Evolutionary conservation across 768 basidiomycete genomes (phyloP).

Genomic region (Terana coerulea): DNA sequence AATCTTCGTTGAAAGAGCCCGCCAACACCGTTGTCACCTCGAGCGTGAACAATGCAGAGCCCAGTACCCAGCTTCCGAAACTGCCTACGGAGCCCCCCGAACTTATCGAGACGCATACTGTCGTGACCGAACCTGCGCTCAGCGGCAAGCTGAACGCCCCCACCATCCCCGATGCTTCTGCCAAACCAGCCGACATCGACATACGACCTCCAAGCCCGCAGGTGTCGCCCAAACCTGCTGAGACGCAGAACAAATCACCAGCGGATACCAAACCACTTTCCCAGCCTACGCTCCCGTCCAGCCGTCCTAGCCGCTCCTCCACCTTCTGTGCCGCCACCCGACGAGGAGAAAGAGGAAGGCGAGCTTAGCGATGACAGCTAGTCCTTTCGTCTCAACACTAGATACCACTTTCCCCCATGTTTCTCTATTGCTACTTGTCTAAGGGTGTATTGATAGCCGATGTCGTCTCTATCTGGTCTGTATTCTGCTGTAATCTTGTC

Average conservation of each 20-base stretch:
- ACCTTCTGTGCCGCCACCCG: conserved; percentile 1
- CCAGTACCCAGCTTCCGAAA: neutral
- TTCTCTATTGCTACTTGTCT: too few species aligned
- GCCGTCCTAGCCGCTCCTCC: neutral
- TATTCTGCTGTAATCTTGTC: too few species aligned
- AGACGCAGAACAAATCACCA: neutral
- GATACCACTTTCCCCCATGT: too few species aligned
- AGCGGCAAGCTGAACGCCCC: neutral
- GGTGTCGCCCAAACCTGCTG: neutral
- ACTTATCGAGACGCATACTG: neutral
- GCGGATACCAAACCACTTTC: neutral
- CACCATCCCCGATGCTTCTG: neutral
- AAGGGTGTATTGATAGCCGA: too few species aligned
- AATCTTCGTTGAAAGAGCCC: neutral
- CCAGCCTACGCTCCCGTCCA: neutral
- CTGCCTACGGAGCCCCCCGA: neutral
- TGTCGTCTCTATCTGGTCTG: too few species aligned
- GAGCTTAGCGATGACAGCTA: conserved; percentile 15
- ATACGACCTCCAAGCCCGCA: neutral
- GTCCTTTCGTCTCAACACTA: too few species aligned
- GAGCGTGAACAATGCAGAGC: neutral
- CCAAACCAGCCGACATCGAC: neutral
- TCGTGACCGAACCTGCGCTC: neutral
- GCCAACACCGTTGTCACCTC: neutral
- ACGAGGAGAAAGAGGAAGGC: conserved; percentile 19